Percentiles rank a stretch among this genome's conserved stretches.
phyloP scores from a whole-genome alignment of 257 asterid genomes.

The Solanum verrucosum region DNA sequence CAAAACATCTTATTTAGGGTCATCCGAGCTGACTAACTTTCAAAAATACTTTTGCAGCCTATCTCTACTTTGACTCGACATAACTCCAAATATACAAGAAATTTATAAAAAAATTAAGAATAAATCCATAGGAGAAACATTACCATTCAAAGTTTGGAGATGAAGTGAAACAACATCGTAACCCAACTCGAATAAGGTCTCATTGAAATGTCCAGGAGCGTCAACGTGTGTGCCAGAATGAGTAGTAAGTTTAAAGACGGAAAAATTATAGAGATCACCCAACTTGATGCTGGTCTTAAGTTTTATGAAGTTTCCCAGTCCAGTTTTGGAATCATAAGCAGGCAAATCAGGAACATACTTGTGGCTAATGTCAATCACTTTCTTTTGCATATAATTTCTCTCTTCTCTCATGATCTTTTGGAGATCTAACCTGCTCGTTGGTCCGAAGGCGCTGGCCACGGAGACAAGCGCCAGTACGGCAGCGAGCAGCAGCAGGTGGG shows the following conservation, averaged over 20 bases:
- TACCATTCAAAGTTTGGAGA: slow-evolving; percentile 9
- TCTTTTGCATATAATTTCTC: not conserved
- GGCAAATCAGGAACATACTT: slow-evolving; percentile 1
- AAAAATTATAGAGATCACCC: not conserved
- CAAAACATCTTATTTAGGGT: not conserved
- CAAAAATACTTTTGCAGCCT: no score
- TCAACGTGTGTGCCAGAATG: slow-evolving; percentile 6
- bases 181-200: not conserved
- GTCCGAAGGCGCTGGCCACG: not conserved
- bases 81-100: not conserved
- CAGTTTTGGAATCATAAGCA: not conserved
- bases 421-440: not conserved
- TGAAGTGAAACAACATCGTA: not conserved
- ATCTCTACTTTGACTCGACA: not conserved
- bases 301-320: not conserved
- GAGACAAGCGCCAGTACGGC: not conserved
- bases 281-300: not conserved
- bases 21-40: not conserved
- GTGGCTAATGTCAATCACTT: not conserved
- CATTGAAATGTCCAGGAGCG: slow-evolving; percentile 5
- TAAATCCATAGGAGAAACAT: not conserved
- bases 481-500: not conserved
- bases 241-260: not conserved
- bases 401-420: not conserved
- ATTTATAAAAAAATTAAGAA: not conserved